These are phyloP conservation scores for Erodium chrysanthum DNA, from an alignment of 441 rosid species.

Conservation along the genomic window DNA sequence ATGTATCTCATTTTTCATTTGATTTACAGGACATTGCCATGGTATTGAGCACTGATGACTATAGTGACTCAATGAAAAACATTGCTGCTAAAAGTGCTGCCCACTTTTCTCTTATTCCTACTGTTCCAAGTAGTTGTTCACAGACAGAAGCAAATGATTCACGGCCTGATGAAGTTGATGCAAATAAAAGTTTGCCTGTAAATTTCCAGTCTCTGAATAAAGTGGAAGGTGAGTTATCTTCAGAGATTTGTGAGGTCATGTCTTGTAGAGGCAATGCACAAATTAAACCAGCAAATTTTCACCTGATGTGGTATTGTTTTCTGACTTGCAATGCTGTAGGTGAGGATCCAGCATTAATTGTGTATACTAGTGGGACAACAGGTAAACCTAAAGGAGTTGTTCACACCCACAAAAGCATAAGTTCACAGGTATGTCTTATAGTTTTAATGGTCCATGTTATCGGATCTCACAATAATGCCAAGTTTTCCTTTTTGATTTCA, in stretches of 20 bases:
- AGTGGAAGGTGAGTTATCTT: constrained; percentile 17
- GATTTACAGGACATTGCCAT: constrained; percentile 55
- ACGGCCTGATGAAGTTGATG: constrained; percentile 27
- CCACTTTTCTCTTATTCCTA: constrained; percentile 58
- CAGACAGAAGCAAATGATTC: constrained; percentile 24
- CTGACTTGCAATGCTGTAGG: constrained; percentile 30
- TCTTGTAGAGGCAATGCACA: constrained; percentile 4
- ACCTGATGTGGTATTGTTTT: constrained; percentile 11
- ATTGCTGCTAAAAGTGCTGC: constrained; percentile 63
- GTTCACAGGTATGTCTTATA: constrained; percentile 53
- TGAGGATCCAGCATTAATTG: constrained; percentile 74
- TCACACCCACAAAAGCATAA: constrained; percentile 79
- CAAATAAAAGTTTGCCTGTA: constrained; percentile 31
- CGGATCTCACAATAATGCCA: background rate
- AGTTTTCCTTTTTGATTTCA: constrained; percentile 9
- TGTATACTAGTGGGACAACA: constrained; percentile 96
- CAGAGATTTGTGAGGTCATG: constrained; percentile 13
- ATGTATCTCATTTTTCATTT: constrained; percentile 15
- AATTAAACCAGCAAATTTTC: constrained; percentile 6
- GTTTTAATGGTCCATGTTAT: background rate
- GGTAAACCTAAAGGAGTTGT: constrained; percentile 97
- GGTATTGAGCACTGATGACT: constrained; percentile 74
- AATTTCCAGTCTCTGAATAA: constrained; percentile 22
- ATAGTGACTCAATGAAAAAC: constrained; percentile 47
- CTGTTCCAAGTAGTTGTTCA: constrained; percentile 34